Base-by-base conservation (phyloP, 2,329 filamentous ascomycete species). In the Penicillium occitanis region DNA sequence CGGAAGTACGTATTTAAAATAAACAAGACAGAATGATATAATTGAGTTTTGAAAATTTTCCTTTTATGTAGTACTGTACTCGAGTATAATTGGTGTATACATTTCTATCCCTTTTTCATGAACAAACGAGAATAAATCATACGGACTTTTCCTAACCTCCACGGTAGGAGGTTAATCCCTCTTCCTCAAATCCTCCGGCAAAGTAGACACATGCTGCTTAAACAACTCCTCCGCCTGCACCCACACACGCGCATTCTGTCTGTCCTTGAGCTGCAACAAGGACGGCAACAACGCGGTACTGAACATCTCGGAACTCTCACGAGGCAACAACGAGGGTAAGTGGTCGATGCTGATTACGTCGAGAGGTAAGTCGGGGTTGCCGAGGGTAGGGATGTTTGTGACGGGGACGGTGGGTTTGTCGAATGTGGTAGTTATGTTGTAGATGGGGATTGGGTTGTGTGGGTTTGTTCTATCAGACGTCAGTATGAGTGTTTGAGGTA, bases 261-360 rank as follows among this genome's bases (percentile, higher is more conserved):
- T 87, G 75, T 95, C 87, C 78, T 95, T 92, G 68, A 97, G 84
- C 68, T 88, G 85, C 68, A 95, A 79, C 71, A 97, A 81, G 73
- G 88, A 91, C 22, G 92, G 92, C 73, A 96, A 82, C 70, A 97
- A 82, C 58, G 90, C 90, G 61, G 86, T 82, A 77, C 89, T 92
- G 81, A 96, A 97, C 22, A 89, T 89, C 80, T 97, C 93, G 51
- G 88, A 92, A 30, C 92, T 89, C 81, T 97, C 94, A 63, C 94
- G 85, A 1, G 94, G 91, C 44, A 98, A 84, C 70, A 97, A 86
- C 63, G 88, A 90, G 3, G 92, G 92, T 62, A 96, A 84, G 75
- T 96, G 92, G 78, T 96, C 91, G 73, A 96, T 95, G 76, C 88
- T 90, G 79, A 97, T 96, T 71, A 97, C 91, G 58, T 86, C 89